Evolutionary conservation across 306 rosid genomes (phyloP).

Genomic region (Vigna hirtella): DNA sequence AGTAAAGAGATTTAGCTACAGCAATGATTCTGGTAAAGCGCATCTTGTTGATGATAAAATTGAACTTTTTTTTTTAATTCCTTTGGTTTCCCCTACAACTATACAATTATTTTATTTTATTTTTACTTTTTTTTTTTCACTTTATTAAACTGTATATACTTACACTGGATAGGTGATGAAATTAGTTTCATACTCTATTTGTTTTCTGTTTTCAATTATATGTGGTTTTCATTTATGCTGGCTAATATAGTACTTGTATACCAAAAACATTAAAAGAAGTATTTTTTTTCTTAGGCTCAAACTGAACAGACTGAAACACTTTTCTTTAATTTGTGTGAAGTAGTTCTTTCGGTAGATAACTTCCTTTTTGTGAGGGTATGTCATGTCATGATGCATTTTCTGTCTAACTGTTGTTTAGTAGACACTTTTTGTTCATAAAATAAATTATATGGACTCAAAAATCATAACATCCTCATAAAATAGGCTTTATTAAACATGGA

Average conservation of each 20-base stretch:
- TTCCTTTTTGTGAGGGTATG: background rate
- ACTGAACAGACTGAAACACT: constrained; percentile 1
- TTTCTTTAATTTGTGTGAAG: background rate
- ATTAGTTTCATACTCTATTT: background rate
- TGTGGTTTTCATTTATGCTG: background rate
- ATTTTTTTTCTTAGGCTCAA: background rate
- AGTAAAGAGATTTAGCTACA: constrained; percentile 7
- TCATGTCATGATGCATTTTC: background rate
- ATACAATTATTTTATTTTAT: constrained; percentile 6
- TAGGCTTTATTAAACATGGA: background rate
- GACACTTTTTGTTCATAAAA: background rate
- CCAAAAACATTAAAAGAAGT: background rate
- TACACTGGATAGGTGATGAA: background rate
- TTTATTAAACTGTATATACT: background rate
- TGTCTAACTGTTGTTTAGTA: background rate
- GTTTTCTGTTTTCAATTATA: background rate
- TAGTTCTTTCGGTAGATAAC: background rate
- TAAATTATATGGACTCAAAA: background rate
- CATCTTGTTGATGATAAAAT: constrained; percentile 23
- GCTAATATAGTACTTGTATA: constrained; percentile 20
- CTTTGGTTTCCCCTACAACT: background rate
- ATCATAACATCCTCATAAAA: background rate
- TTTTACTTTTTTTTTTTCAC: background rate
- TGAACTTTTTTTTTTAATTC: background rate
- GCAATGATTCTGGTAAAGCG: constrained; percentile 13